Evolutionary conservation across 2,329 filamentous ascomycete genomes (phyloP), one percentile per base, ranked within the genome.

Genomic region (Ceratocystis smalleyi): DNA sequence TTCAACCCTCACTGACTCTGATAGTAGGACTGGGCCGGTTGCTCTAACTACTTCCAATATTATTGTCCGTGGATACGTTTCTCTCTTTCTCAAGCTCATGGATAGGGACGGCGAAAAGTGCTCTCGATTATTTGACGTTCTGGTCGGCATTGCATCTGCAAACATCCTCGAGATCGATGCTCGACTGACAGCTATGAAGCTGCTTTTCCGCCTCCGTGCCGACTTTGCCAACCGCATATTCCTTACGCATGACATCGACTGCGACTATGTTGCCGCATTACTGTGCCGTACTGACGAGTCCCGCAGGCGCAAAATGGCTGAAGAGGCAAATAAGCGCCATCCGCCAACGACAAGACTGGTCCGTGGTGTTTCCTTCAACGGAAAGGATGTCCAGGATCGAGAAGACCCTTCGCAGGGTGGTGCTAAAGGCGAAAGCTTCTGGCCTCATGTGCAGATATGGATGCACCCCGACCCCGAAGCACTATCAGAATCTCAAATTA

Each of bases 161-260:
- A 78, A 77, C 32, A 76, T 79, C 40, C 83, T 81, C 67, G 86
- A 87, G 66, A 77, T 80, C 5, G 85, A 89, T 73, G 85, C 87
- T 62, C 85, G 88, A 5, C 76, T 94, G 30, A 85, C 84, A 12
- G 85, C 86, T 1, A 83, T 91, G 78, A 90, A 89, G 70, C 75
- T 92, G 54, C 77, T 96, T 1, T 92, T 95, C 71, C 84, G 91
- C 54, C 76, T 96, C 35, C 83, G 91, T 66, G 89, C 90, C 24
- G 90, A 96, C 73, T 89, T 87, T 72, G 83, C 87, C 8, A 83
- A 91, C 68, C 82, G 85, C 55, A 81, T 96, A 3, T 89, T 87
- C 65, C 77, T 96, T 63, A 84, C 84, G 6, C 75, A 82, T 43
- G 81, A 83, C 35, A 83, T 86, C 1, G 89, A 95, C 71, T 87